These are phyloP conservation scores for Blastobotrys petasosporus DNA, from an alignment of 1,139 yeast species.

Conservation along the genomic window DNA sequence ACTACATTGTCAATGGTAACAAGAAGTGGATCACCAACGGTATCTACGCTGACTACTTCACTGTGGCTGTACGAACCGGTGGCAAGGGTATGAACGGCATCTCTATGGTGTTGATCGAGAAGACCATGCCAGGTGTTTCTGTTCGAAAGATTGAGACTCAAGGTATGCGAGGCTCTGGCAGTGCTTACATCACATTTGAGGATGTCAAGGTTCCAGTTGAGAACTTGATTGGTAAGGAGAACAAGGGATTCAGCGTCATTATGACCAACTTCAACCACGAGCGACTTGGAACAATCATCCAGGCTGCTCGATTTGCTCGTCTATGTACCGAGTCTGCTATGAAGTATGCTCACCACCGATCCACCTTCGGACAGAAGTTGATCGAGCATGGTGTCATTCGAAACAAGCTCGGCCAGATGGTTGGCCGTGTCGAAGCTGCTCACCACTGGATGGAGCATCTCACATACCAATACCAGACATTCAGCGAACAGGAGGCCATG, in stretches of 20 bases:
- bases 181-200: slow-evolving; percentile 38
- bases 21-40: slow-evolving; percentile 45
- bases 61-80: slow-evolving; percentile 44
- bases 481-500: slow-evolving; percentile 38
- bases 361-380: slow-evolving; percentile 39
- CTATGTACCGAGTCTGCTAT: slow-evolving; percentile 40
- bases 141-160: slow-evolving; percentile 38
- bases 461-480: slow-evolving; percentile 33
- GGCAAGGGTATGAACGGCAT: slow-evolving; percentile 38
- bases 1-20: slow-evolving; percentile 40
- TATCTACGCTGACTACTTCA: slow-evolving; percentile 39
- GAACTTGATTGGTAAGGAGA: slow-evolving; percentile 39
- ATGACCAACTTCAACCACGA: slow-evolving; percentile 44
- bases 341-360: slow-evolving; percentile 39
- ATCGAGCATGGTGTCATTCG: slow-evolving; percentile 41
- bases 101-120: slow-evolving; percentile 38
- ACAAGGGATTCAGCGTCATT: slow-evolving; percentile 41
- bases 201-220: slow-evolving; percentile 43
- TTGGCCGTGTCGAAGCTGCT: slow-evolving; percentile 36
- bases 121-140: slow-evolving; percentile 36
- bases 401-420: slow-evolving; percentile 41
- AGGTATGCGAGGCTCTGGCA: slow-evolving; percentile 39
- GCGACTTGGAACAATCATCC: slow-evolving; percentile 39
- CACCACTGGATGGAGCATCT: slow-evolving; percentile 37
- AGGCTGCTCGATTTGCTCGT: slow-evolving; percentile 39